phyloP scores from a whole-genome alignment of 73 alveolate genomes.

The Blepharisma stoltei region DNA sequence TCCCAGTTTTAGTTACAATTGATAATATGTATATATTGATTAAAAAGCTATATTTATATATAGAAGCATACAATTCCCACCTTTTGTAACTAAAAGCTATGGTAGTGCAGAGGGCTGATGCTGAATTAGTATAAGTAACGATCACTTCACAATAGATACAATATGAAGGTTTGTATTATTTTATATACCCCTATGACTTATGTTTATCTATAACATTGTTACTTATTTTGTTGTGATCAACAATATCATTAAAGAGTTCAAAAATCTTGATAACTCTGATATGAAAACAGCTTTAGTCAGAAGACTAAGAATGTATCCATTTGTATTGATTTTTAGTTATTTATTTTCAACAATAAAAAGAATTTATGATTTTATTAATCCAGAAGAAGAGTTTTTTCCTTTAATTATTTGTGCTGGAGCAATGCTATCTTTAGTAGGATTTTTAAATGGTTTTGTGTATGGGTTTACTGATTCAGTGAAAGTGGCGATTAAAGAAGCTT shows the following conservation, averaged over 20 bases:
- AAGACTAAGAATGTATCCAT: background rate
- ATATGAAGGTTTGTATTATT: background rate
- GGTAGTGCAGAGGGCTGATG: slow-evolving; percentile 1
- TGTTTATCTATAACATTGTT: background rate
- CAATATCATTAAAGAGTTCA: background rate
- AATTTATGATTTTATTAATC: background rate
- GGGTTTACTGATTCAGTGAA: background rate
- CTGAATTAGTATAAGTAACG: background rate
- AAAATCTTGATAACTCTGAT: background rate
- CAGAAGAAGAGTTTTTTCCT: background rate
- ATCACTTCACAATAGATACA: background rate
- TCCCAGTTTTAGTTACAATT: background rate
- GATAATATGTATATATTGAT: no score
- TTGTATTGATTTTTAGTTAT: background rate
- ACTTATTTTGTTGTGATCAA: background rate
- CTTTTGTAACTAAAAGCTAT: background rate
- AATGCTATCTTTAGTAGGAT: background rate
- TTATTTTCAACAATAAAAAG: background rate
- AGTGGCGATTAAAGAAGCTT: background rate
- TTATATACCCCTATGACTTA: background rate
- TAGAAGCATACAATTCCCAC: no score
- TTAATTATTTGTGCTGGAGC: background rate
- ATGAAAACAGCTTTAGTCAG: background rate
- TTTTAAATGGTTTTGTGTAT: background rate
- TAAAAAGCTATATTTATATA: no score